Evolutionary conservation across 2,329 filamentous ascomycete species (phyloP).

Genomic region (Nemania sp.): DNA sequence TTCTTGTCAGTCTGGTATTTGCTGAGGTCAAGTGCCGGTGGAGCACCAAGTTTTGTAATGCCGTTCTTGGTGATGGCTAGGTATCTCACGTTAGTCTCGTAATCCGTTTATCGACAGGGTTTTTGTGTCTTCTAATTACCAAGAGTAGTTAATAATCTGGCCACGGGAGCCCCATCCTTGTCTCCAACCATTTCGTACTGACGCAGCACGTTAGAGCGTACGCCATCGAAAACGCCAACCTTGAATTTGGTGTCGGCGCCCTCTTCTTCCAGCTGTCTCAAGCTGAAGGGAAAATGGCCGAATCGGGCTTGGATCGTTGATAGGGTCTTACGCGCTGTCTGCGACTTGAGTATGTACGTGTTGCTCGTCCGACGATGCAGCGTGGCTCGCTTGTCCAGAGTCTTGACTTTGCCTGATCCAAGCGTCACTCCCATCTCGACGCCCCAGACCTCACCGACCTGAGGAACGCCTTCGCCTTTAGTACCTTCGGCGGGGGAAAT

Average conservation of each 20-base stretch:
- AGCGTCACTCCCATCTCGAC: conserved; percentile 93
- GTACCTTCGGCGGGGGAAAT: conserved; percentile 81
- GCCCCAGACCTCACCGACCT: conserved; percentile 94
- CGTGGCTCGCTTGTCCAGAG: conserved; percentile 81
- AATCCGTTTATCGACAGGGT: background rate
- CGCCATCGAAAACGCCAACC: conserved; percentile 93
- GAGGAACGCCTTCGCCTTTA: conserved; percentile 87
- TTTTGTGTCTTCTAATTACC: conserved; percentile 62
- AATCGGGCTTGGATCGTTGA: conserved; percentile 98
- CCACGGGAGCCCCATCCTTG: conserved; percentile 84
- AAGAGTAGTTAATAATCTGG: conserved; percentile 85
- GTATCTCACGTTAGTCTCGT: conserved; percentile 30
- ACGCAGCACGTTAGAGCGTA: conserved; percentile 87
- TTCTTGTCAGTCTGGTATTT: conserved; percentile 97
- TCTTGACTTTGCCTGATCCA: conserved; percentile 94
- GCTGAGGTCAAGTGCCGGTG: conserved; percentile 73
- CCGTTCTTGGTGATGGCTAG: conserved; percentile 99
- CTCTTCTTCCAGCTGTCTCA: conserved; percentile 96
- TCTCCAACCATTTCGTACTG: conserved; percentile 97
- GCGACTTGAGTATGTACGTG: conserved; percentile 91
- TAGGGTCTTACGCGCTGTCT: conserved; percentile 86
- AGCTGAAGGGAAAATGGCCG: conserved; percentile 94
- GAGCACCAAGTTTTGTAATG: conserved; percentile 79
- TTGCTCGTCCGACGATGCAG: conserved; percentile 90
- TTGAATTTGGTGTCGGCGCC: conserved; percentile 73